Conservation (phyloP, 2,329 filamentous ascomycete species). For the Arachnomyces sp. region DNA sequence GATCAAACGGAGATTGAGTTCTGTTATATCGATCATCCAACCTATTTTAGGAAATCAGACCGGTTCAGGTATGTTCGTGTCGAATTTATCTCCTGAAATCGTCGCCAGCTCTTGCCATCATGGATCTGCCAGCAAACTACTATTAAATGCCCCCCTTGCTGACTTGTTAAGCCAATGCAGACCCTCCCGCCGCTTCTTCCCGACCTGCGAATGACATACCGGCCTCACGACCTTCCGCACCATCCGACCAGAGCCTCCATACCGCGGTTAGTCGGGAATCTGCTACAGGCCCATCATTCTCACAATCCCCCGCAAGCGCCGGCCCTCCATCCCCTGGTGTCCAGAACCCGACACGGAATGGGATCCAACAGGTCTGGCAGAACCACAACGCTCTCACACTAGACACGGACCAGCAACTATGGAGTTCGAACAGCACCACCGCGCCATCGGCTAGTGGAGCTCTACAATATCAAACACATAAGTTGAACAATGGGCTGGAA, state of each 20-base stretch:
- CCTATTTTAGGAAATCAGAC: slow-evolving; percentile 34
- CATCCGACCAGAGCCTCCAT: slow-evolving; percentile 6
- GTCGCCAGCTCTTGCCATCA: neutral
- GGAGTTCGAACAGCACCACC: slow-evolving; percentile 20
- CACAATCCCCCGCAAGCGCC: slow-evolving; percentile 26
- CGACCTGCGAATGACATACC: slow-evolving; percentile 6
- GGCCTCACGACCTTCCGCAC: neutral
- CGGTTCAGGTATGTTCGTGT: slow-evolving; percentile 33
- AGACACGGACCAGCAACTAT: no score
- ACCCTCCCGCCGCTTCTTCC: slow-evolving; percentile 7
- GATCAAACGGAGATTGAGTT: slow-evolving; percentile 59
- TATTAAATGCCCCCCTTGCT: neutral
- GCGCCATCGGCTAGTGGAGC: slow-evolving; percentile 26
- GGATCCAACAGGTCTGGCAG: slow-evolving; percentile 1
- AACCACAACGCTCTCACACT: slow-evolving; percentile 1
- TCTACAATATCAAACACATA: slow-evolving; percentile 36
- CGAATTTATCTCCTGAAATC: neutral
- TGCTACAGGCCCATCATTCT: slow-evolving; percentile 3
- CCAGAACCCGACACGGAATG: slow-evolving; percentile 5
- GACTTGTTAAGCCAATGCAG: slow-evolving; percentile 2
- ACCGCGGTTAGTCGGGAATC: slow-evolving; percentile 9
- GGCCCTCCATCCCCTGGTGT: slow-evolving; percentile 36
- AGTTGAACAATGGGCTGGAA: slow-evolving; percentile 47
- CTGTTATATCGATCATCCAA: slow-evolving; percentile 50
- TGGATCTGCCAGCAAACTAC: neutral